Base-by-base conservation (phyloP, 2,329 filamentous ascomycete species). In the Ambrosiella cleistominuta region DNA sequence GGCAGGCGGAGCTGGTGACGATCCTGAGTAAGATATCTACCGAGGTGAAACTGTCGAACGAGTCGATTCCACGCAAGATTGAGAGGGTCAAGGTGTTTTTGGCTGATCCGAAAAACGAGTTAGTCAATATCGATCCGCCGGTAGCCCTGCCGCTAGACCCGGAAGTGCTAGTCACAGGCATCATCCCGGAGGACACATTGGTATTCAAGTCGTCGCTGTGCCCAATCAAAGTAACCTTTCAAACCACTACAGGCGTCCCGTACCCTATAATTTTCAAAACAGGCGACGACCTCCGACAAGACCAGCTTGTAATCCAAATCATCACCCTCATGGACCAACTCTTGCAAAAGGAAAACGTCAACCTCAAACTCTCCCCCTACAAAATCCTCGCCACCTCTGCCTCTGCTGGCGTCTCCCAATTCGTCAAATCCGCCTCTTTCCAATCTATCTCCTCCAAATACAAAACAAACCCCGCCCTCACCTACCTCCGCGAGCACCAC, bases 241-340 rank as follows among this genome's bases (percentile, higher is more conserved):
- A 85, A 66, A 95, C 90, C 0, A 77, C 80, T 0, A 79, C 79
- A 1, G 87, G 86, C 7, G 78, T 77, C 44, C 85, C 83, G 61
- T 98, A 97, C 67, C 85, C 91, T 8, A 86, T 98, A 62, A 85
- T 97, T 57, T 98, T 98, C 79, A 98, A 98, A 70, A 89, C 89
- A 1, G 93, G 93, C 40, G 93, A 98, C 67, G 93, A 98, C 67
- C 75, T 98, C 56, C 86, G 93, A 12, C 93, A 98, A 70, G 93
- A 98, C 66, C 93, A 98, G 67, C 80, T 98, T 1, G 91, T 98
- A 40, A 94, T 98, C 57, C 93, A 82, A 66, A 97, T 97, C 66
- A 96, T 98, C 68, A 95, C 88, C 0, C 78, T 98, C 13, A 98
- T 98, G 93, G 93, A 98, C 66, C 87, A 91, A 60, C 80, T 98